Base-by-base conservation (phyloP, 2,329 filamentous ascomycete species). In the Diplodia sapinea region DNA sequence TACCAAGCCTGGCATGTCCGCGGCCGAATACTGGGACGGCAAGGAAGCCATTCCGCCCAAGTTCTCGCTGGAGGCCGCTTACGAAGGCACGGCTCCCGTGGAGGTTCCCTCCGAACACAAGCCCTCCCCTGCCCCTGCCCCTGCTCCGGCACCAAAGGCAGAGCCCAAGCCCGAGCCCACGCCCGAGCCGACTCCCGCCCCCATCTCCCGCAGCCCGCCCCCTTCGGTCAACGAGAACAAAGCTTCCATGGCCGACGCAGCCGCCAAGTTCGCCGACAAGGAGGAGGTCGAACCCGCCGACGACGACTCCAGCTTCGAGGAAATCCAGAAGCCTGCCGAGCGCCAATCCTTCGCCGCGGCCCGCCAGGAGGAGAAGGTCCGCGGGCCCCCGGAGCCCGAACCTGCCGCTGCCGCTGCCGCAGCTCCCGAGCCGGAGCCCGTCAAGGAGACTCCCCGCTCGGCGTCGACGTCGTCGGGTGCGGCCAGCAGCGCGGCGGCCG, bases 31-130 rank as follows among this genome's bases (percentile, higher is more conserved):
- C 94, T 85, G 97, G 65, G 85, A 85, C 15, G 95, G 95, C 71
- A 95, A 96, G 83, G 90, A 90, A 17, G 93, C 84, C 8, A 80
- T 96, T 51, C 94, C 95, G 8, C 85, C 93, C 69, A 98, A 97
- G 85, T 94, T 99, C 76, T 94, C 95, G 72, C 87, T 99, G 73
- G 94, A 96, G 79, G 94, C 91, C 74, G 80, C 98, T 57, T 98
- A 96, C 79, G 93, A 97, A 50, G 94, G 94, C 66, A 87, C 87
- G 70, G 91, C 89, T 6, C 89, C 93, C 4, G 88, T 91, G 73
- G 93, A 97, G 80, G 86, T 97, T 20, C 77, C 90, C 5, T 82
- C 88, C 7, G 88, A 91, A 73, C 89, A 88, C 78, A 91, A 89
- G 78, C 83, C 89, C 29, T 20, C 38, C 36, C 38, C 57, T 2